Conservation (phyloP, 495 filamentous ascomycete species). For the Penicillium soppii region DNA sequence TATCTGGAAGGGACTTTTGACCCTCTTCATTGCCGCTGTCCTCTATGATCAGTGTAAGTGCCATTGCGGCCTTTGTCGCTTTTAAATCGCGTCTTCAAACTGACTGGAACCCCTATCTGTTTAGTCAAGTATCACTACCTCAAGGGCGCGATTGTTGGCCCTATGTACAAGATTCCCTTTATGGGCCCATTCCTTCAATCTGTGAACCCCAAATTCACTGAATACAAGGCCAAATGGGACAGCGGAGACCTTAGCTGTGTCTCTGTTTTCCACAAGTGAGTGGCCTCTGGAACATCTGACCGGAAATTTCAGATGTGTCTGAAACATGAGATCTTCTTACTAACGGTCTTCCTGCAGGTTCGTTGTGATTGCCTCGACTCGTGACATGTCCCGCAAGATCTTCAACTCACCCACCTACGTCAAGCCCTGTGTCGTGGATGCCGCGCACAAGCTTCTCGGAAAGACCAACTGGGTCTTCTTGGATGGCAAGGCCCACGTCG, state of each 20-base stretch:
- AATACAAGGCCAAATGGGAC: constrained; percentile 89
- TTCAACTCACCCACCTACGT: constrained; percentile 93
- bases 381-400: constrained; percentile 94
- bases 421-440: constrained; percentile 96
- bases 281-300: constrained; percentile 2
- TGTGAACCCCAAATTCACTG: constrained; percentile 84
- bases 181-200: constrained; percentile 95
- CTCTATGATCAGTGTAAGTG: constrained; percentile 82
- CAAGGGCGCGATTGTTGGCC: constrained; percentile 84
- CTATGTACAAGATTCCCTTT: constrained; percentile 83
- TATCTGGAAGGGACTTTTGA: constrained; percentile 62
- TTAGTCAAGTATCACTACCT: constrained; percentile 83
- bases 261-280: constrained; percentile 98
- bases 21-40: constrained; percentile 66
- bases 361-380: constrained; percentile 93
- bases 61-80: neutral
- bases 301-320: neutral
- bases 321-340: neutral
- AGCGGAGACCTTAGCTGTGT: constrained; percentile 93
- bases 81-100: constrained; percentile 6
- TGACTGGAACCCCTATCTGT: constrained; percentile 12
- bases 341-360: constrained; percentile 58
- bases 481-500: constrained; percentile 91
- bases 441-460: constrained; percentile 90
- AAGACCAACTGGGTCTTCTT: constrained; percentile 96